Percentiles rank a stretch among this genome's conserved stretches.
phyloP scores from a whole-genome alignment of 2,329 filamentous ascomycete genomes.

The Colletotrichum theobromicola region DNA sequence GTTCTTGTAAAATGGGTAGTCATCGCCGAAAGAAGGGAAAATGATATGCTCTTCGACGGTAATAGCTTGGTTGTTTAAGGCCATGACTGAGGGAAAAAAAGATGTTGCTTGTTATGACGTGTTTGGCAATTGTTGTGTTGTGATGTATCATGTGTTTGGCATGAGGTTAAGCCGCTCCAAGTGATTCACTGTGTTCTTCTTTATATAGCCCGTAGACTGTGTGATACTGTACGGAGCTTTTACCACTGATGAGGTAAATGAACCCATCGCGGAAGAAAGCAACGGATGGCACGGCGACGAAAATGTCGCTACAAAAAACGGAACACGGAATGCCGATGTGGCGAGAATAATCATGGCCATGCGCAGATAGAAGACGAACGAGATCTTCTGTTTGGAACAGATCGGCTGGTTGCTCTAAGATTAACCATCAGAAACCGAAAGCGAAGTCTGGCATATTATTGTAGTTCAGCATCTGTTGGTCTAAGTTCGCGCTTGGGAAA shows the following conservation, averaged over 20 bases:
- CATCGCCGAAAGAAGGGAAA: background rate
- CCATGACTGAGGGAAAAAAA: background rate
- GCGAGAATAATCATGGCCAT: background rate
- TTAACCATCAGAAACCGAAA: background rate
- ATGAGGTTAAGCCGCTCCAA: too few relatives aligned
- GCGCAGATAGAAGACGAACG: fast-evolving
- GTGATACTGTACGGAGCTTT: fast-evolving
- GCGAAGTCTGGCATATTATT: background rate
- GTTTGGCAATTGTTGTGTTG: too few relatives aligned
- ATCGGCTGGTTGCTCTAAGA: fast-evolving
- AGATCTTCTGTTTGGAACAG: background rate
- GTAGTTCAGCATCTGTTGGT: fast-evolving
- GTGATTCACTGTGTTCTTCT: fast-evolving
- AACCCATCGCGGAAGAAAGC: background rate
- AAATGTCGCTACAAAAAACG: background rate
- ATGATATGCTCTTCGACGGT: background rate
- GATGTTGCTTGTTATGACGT: background rate
- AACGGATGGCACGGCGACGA: background rate
- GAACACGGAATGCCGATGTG: background rate
- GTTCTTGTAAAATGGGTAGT: background rate
- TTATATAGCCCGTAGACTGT: fast-evolving
- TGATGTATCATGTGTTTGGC: too few relatives aligned
- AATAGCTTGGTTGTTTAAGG: background rate
- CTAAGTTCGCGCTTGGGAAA: background rate
- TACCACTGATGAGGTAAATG: fast-evolving